Percentiles rank a stretch among this genome's conserved stretches.
phyloP scores from a whole-genome alignment of 1,284 basidiomycete genomes.

The Cutaneotrichosporon dermatis region DNA sequence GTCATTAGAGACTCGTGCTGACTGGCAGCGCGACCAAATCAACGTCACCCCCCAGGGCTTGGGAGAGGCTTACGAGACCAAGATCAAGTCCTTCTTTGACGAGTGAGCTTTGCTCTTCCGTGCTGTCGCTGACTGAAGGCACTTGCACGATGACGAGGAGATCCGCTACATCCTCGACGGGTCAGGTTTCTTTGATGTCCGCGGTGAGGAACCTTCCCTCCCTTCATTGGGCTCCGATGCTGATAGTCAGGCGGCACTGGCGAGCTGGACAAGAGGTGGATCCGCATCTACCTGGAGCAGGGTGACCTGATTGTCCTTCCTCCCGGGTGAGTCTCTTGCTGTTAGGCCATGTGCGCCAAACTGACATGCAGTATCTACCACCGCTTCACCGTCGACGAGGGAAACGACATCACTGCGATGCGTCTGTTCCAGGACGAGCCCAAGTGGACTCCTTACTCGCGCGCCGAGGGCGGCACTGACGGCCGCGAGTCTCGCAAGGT shows the following conservation, averaged over 20 bases:
- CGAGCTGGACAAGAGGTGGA: constrained; percentile 59
- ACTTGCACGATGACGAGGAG: constrained; percentile 87
- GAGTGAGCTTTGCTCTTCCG: constrained; percentile 55
- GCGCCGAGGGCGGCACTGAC: constrained; percentile 59
- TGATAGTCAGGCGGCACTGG: constrained; percentile 31
- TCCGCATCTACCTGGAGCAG: constrained; percentile 62
- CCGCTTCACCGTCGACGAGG: constrained; percentile 73
- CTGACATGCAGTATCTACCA: constrained; percentile 61
- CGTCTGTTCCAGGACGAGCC: constrained; percentile 83
- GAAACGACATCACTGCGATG: constrained; percentile 64
- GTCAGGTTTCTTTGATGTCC: constrained; percentile 77
- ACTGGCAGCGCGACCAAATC: constrained; percentile 58
- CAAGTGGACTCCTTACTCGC: constrained; percentile 74
- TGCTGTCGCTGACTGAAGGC: constrained; percentile 51
- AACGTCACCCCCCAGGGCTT: constrained; percentile 67
- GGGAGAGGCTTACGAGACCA: constrained; percentile 71
- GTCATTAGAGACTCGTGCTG: too few species aligned
- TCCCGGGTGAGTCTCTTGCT: constrained; percentile 48
- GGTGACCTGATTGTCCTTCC: constrained; percentile 72
- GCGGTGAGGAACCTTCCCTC: constrained; percentile 41
- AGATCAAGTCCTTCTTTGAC: constrained; percentile 72
- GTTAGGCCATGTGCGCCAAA: too few species aligned
- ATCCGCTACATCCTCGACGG: constrained; percentile 78
- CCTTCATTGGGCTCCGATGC: too few species aligned
- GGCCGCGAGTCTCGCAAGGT: constrained; percentile 58